Evolutionary conservation across 1,284 basidiomycete species (phyloP).

Genomic region (Cerrena zonata): DNA sequence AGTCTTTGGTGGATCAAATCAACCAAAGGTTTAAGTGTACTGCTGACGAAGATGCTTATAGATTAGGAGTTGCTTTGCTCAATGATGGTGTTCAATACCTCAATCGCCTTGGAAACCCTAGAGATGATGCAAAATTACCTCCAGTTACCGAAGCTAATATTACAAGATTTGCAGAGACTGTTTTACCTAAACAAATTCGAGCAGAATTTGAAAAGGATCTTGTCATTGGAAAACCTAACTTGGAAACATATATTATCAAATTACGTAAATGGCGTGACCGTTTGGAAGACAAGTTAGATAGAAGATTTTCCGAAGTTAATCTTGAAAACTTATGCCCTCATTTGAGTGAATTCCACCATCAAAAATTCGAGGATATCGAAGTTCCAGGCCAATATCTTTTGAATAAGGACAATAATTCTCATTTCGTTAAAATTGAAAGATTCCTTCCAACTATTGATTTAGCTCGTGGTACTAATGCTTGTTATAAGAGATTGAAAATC

Average conservation of each 20-base stretch:
- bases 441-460: constrained; percentile 90
- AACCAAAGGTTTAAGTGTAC: constrained; percentile 85
- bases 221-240: too few relatives aligned
- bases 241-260: too few relatives aligned
- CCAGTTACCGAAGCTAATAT: too few relatives aligned
- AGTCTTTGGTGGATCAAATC: constrained; percentile 97
- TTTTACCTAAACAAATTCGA: too few relatives aligned
- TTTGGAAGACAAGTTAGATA: constrained; percentile 83
- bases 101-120: constrained; percentile 54
- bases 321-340: constrained; percentile 91
- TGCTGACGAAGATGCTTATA: constrained; percentile 92
- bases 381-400: constrained; percentile 90
- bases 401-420: constrained; percentile 92
- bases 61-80: constrained; percentile 83
- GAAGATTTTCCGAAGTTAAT: constrained; percentile 77
- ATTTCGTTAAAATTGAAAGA: constrained; percentile 87
- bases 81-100: constrained; percentile 75
- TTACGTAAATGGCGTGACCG: constrained; percentile 91
- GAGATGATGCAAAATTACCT: constrained; percentile 92
- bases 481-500: constrained; percentile 85
- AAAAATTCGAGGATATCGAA: constrained; percentile 97
- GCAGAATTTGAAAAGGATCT: too few relatives aligned
- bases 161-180: too few relatives aligned
- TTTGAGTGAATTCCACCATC: constrained; percentile 95
- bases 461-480: constrained; percentile 82